Percentiles rank a stretch among this genome's conserved stretches.
phyloP scores from a whole-genome alignment of 2,329 filamentous ascomycete genomes.

The Fonsecaea nubica region DNA sequence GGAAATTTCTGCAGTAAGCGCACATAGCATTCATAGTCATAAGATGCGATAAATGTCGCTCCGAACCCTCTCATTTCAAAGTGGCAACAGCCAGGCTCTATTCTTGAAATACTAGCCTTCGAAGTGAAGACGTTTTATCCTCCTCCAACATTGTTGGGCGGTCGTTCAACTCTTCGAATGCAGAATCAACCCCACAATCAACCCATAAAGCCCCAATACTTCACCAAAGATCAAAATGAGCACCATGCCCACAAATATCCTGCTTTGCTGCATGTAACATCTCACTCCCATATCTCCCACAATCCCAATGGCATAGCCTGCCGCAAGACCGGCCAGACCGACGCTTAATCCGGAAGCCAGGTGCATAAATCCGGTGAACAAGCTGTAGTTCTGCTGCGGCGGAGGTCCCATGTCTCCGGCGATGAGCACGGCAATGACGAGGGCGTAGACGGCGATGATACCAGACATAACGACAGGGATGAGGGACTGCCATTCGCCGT shows the following conservation, averaged over 20 bases:
- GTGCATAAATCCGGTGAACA: slow-evolving; percentile 94
- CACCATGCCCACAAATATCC: slow-evolving; percentile 98
- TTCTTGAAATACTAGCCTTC: not conserved
- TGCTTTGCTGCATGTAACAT: slow-evolving; percentile 93
- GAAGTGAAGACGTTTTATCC: not conserved
- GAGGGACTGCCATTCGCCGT: slow-evolving; percentile 49
- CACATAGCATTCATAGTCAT: slow-evolving; percentile 1
- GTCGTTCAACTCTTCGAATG: slow-evolving; percentile 76
- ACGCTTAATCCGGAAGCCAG: slow-evolving; percentile 89
- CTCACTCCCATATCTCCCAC: slow-evolving; percentile 93
- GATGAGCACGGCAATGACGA: slow-evolving; percentile 96
- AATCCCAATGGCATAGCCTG: slow-evolving; percentile 94
- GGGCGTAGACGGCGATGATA: slow-evolving; percentile 97
- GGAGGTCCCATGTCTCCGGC: slow-evolving; percentile 84
- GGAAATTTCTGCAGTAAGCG: slow-evolving; percentile 73
- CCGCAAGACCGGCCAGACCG: slow-evolving; percentile 88
- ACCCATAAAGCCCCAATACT: slow-evolving; percentile 92
- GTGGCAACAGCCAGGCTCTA: not conserved
- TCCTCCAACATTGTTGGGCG: not conserved
- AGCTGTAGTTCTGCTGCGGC: slow-evolving; percentile 71
- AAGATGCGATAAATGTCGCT: not conserved
- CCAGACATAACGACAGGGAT: slow-evolving; percentile 84
- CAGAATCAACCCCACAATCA: slow-evolving; percentile 91
- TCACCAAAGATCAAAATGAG: slow-evolving; percentile 98
- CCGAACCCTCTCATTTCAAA: not conserved